These are phyloP conservation scores for Trichoderma arundinaceum DNA, from an alignment of 2,329 filamentous ascomycete species.

Conservation along the genomic window DNA sequence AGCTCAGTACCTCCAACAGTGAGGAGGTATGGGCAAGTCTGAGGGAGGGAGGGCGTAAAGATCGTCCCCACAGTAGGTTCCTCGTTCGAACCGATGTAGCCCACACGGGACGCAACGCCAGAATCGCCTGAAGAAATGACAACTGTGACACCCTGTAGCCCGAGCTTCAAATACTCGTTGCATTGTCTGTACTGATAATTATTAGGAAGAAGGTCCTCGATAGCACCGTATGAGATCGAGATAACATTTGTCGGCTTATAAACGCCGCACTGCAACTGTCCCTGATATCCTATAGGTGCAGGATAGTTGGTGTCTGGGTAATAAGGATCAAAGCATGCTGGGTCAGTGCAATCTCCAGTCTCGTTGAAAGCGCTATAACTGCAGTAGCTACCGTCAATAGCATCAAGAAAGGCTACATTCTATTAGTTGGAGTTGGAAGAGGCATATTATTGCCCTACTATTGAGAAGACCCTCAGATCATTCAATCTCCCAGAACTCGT, in stretches of 20 bases:
- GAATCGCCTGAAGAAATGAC: constrained; percentile 57
- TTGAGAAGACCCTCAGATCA: constrained; percentile 8
- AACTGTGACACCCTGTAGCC: constrained; percentile 56
- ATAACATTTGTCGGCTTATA: constrained; percentile 56
- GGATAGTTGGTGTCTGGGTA: constrained; percentile 38
- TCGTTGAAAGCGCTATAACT: constrained; percentile 39
- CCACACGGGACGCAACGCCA: constrained; percentile 45
- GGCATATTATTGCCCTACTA: background rate
- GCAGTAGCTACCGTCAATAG: constrained; percentile 52
- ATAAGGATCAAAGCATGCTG: constrained; percentile 13
- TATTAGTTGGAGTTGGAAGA: no score
- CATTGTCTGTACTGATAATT: constrained; percentile 59
- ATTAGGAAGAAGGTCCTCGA: constrained; percentile 54
- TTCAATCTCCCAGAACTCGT: constrained; percentile 14
- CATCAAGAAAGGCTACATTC: constrained; percentile 45
- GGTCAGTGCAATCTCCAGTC: constrained; percentile 42
- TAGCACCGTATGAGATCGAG: constrained; percentile 58
- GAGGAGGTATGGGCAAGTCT: constrained; percentile 55
- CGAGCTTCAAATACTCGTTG: constrained; percentile 61
- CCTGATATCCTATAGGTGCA: constrained; percentile 47
- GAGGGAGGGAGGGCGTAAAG: constrained; percentile 54
- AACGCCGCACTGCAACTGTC: constrained; percentile 51
- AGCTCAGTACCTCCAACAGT: constrained; percentile 57
- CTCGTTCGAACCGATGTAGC: background rate
- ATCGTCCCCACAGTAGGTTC: constrained; percentile 10